Conservation (phyloP, 2,329 filamentous ascomycete genomes). For the Rosellinia necatrix region DNA sequence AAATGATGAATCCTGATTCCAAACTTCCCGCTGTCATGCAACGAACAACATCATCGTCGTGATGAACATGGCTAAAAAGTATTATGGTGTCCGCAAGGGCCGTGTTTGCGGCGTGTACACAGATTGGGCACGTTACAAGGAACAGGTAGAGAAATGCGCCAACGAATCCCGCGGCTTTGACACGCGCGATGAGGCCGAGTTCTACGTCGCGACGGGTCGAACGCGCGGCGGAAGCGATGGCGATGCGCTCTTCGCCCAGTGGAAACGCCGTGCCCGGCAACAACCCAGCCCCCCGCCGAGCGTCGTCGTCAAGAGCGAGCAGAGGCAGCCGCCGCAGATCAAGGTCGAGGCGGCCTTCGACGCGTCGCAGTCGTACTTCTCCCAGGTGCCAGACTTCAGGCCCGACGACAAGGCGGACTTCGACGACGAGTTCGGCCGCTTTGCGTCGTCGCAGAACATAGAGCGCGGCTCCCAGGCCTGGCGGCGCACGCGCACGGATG, state of each 20-base stretch:
- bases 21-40: not conserved
- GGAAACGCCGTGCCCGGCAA: not conserved
- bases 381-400: conserved; percentile 30
- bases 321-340: not conserved
- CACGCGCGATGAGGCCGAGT: conserved; percentile 13
- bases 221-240: not conserved
- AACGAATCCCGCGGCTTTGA: conserved; percentile 18
- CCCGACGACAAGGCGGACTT: conserved; percentile 31
- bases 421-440: conserved; percentile 36
- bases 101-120: conserved; percentile 30
- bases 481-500: conserved; percentile 19
- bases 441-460: conserved; percentile 35
- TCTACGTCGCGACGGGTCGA: conserved; percentile 17
- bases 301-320: not conserved
- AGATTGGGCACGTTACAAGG: conserved; percentile 26
- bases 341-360: conserved; percentile 22
- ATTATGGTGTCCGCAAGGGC: conserved; percentile 32
- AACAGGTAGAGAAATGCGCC: conserved; percentile 12
- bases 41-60: not conserved
- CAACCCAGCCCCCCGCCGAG: not conserved
- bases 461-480: conserved; percentile 13
- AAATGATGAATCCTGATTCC: not conserved
- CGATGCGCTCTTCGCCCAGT: not conserved
- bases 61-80: conserved; percentile 11
- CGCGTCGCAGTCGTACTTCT: conserved; percentile 37